A percentile compares a stretch with the other conserved stretches of the same genome.
Conservation (phyloP, 306 rosid genomes). For the Cicer cuneatum region DNA sequence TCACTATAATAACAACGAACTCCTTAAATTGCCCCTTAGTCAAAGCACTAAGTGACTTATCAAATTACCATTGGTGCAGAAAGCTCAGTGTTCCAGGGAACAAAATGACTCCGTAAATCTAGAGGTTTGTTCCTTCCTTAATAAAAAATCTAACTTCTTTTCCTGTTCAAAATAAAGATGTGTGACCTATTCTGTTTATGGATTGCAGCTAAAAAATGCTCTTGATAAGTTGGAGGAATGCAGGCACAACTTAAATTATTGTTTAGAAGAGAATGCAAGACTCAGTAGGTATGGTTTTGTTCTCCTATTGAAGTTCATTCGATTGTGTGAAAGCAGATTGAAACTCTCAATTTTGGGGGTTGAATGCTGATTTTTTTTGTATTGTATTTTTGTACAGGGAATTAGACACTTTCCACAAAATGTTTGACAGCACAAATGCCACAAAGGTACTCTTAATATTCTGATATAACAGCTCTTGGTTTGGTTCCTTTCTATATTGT, state of each 20-base stretch:
- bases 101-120: conserved; percentile 50
- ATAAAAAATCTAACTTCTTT: not conserved
- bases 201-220: conserved; percentile 65
- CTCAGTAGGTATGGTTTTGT: conserved; percentile 67
- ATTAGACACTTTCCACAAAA: conserved; percentile 59
- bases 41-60: conserved; percentile 22
- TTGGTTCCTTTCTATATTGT: conserved; percentile 33
- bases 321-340: conserved; percentile 23
- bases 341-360: conserved; percentile 26
- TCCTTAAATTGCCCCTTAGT: not conserved
- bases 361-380: conserved; percentile 36
- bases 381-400: conserved; percentile 61
- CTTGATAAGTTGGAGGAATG: conserved; percentile 72
- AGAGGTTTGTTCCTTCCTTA: conserved; percentile 59
- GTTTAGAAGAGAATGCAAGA: conserved; percentile 86
- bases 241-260: conserved; percentile 69
- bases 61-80: conserved; percentile 51
- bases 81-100: conserved; percentile 44
- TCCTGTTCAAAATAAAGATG: conserved; percentile 32
- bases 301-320: conserved; percentile 36
- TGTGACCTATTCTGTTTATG: conserved; percentile 43
- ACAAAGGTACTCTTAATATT: conserved; percentile 58
- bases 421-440: conserved; percentile 47
- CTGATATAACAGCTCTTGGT: conserved; percentile 13
- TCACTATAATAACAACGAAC: conserved; percentile 1